Evolutionary conservation across 2,329 filamentous ascomycete genomes (phyloP), one percentile per base, ranked within the genome.

Genomic region (Ceratocystis papillata): DNA sequence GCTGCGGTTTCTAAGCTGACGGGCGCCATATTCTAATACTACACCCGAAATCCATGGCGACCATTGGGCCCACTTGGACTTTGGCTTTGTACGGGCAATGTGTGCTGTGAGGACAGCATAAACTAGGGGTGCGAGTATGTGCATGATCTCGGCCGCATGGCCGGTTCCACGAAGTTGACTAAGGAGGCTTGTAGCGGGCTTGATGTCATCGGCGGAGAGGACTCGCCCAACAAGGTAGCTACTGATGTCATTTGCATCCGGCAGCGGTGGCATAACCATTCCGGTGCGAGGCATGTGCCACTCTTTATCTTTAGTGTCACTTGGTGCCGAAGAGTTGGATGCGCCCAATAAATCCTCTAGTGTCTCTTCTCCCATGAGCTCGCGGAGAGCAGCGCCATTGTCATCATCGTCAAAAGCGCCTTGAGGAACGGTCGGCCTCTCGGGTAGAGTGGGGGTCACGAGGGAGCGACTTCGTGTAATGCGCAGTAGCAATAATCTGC

Each of bases 251-350:
- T 86, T 83, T 0, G 87, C 83, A 66, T 87, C 86, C 0, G 94
- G 94, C 17, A 99, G 80, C 60, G 85, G 87, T 0, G 94, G 93
- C 60, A 99, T 81, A 30, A 85, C 88, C 71, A 96, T 81, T 45
- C 91, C 90, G 0, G 94, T 99, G 67, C 94, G 82, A n/a, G 93
- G 93, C 93, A 99, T 97, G 15, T 82, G 83, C 89, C 93, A 97
- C 70, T 85, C 86, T 69, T 79, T 81, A 20, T 70, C 70, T 20
- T 70, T 70, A 62, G 71, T 72, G 64, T 7, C 63, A 57, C 45
- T 82, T 28, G 86, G 74, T 10, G 81, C 84, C 1, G 81, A 88
- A 66, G 81, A 78, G 57, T 82, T 83, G 28, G 55, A 78, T 83
- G 83, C 78, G 87, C 72, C 71, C 78, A 71, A 53, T n/a, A 68